Evolutionary conservation across 2,329 filamentous ascomycete species (phyloP).

Genomic region (Phialocephala sp.): DNA sequence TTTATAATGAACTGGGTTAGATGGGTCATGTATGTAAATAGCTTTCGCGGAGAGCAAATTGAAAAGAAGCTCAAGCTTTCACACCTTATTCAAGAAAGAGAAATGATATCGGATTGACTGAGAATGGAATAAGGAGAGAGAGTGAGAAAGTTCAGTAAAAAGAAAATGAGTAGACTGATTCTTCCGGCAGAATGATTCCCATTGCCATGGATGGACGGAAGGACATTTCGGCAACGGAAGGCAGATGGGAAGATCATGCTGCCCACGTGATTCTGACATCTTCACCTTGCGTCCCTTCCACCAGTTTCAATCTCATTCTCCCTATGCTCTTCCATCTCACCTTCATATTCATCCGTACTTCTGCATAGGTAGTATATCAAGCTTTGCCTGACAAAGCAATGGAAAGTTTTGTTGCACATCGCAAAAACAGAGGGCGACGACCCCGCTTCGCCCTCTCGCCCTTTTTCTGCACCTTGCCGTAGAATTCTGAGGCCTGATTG

Average conservation of each 20-base stretch:
- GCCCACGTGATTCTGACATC: background rate
- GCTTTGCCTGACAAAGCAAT: background rate
- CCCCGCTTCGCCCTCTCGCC: slow-evolving; percentile 13
- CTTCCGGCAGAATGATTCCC: background rate
- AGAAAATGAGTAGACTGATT: background rate
- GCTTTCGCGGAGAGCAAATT: background rate
- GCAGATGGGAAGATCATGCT: too few relatives aligned
- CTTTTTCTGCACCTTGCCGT: slow-evolving; percentile 6
- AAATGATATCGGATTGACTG: background rate
- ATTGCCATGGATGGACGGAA: background rate
- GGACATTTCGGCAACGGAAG: background rate
- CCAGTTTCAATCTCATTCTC: background rate
- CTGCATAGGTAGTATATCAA: background rate
- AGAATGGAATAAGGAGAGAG: background rate
- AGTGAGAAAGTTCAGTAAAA: background rate
- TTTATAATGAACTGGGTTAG: slow-evolving; percentile 35
- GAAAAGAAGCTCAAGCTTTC: slow-evolving; percentile 7
- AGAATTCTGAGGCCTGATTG: background rate
- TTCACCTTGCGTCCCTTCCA: background rate
- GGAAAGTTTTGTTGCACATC: slow-evolving; percentile 30
- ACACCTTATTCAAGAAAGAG: background rate
- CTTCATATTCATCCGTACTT: background rate
- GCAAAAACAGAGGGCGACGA: slow-evolving; percentile 23
- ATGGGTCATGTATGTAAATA: slow-evolving; percentile 30
- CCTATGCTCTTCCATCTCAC: background rate